Evolutionary conservation across 2,329 filamentous ascomycete species (phyloP), one percentile per base, ranked within the genome.

Genomic region (Claviceps humidiphila): DNA sequence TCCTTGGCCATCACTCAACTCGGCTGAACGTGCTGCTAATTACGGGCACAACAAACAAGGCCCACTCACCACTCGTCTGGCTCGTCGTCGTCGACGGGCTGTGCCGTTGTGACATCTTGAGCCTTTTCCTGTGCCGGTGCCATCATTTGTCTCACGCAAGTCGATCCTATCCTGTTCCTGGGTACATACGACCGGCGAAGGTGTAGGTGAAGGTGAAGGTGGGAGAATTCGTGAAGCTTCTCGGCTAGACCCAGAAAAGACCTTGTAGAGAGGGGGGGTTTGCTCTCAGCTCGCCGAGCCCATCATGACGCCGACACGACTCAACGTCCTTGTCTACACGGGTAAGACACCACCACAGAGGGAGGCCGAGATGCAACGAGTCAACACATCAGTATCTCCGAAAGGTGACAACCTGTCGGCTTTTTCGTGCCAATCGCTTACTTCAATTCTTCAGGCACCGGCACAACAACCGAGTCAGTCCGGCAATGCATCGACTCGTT

Each of bases 261-360:
- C 7, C 11, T 5, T 9, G 13, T 16, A 13, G 44, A 34, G 44
- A 24, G 17, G 14, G 39, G 39, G 39, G 6, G 4, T 30, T 26
- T 39, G 53, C 38, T 48, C 47, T 20, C 24, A 42, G 14, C 49
- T 54, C 50, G 52, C 46, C 24, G 17, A 47, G 45, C 26, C 34
- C 52, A 60, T 51, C 58, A 88, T 91, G 82, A 72, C 80, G 8
- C 70, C 76, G 30, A 81, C 80, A 63, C 84, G 81, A 64, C 77
- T 96, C 71, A 97, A 98, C 66, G 84, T 98, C 53, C 78, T 97
- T 58, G 88, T 98, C 50, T 97, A 97, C 64, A 86, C 89, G 60
- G 89, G 88, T 90, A 73, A 63, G 66, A 46, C 43, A 45, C 22
- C 43, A 17, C 30, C 9, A 34, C 30, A 34, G 4, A 34, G 0